Evolutionary conservation across 179 eudicot species (phyloP).

Genomic region (Silene coronaria): DNA sequence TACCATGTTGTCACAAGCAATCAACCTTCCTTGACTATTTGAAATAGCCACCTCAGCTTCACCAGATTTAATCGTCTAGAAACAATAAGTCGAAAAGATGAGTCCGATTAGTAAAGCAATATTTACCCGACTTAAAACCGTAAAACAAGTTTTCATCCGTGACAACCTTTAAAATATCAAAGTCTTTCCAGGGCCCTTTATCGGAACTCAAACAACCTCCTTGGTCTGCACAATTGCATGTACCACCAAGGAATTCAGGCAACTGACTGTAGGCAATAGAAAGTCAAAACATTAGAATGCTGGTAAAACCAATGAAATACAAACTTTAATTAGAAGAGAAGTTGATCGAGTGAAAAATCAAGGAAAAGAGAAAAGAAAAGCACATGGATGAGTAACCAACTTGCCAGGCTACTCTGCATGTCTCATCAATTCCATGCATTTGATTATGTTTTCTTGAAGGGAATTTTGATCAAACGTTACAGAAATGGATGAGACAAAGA

Average conservation of each 20-base stretch:
- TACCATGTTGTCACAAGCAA: conserved; percentile 60
- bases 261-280: conserved; percentile 52
- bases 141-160: background rate
- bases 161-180: conserved; percentile 67
- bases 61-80: conserved; percentile 38
- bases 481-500: background rate
- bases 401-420: background rate
- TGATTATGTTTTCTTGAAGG: background rate
- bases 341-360: background rate
- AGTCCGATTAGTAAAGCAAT: background rate
- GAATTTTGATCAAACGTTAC: background rate
- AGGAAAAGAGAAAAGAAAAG: background rate
- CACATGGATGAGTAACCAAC: background rate
- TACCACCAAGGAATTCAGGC: conserved; percentile 88
- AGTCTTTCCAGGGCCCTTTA: conserved; percentile 95
- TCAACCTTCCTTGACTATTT: conserved; percentile 71
- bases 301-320: background rate
- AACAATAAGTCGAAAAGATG: background rate
- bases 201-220: conserved; percentile 91
- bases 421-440: background rate
- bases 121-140: background rate
- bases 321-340: background rate
- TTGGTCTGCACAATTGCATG: conserved; percentile 75
- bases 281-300: conserved; percentile 2
- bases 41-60: conserved; percentile 52